Evolutionary conservation across 2,329 filamentous ascomycete genomes (phyloP).

Genomic region (Exophiala bonariae): DNA sequence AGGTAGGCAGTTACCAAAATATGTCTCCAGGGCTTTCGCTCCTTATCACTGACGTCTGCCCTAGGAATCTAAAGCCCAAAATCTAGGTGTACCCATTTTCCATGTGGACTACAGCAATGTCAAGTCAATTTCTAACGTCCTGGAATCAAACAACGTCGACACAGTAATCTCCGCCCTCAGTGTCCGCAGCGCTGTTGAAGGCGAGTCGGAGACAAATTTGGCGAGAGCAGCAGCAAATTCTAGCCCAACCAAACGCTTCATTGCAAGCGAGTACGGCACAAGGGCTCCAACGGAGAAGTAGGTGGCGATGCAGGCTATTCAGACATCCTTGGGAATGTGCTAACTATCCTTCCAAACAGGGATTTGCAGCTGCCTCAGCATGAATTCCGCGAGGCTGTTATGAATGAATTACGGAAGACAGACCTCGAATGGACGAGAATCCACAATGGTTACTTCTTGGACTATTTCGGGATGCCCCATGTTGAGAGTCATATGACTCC

Average conservation of each 20-base stretch:
- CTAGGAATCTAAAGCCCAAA: too few relatives aligned
- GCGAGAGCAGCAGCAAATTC: constrained; percentile 46
- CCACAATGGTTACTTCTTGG: constrained; percentile 47
- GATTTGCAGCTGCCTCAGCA: constrained; percentile 32
- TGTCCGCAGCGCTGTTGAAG: constrained; percentile 31
- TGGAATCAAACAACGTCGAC: constrained; percentile 43
- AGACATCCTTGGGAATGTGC: too few relatives aligned
- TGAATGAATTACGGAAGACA: constrained; percentile 32
- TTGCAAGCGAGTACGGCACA: constrained; percentile 42
- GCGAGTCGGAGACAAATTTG: constrained; percentile 42
- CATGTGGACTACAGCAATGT: constrained; percentile 38
- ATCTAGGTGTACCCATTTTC: constrained; percentile 23
- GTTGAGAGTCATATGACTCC: constrained; percentile 41
- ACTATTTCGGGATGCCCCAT: constrained; percentile 45
- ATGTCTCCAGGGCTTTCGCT: constrained; percentile 11
- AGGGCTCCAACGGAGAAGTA: too few relatives aligned
- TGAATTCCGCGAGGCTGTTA: constrained; percentile 32
- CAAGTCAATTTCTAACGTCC: constrained; percentile 26
- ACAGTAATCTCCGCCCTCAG: constrained; percentile 47
- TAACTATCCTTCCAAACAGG: background rate
- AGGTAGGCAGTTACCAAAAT: constrained; percentile 30
- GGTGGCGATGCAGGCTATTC: too few relatives aligned
- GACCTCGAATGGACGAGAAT: constrained; percentile 41
- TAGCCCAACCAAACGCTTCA: constrained; percentile 39
- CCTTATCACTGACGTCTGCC: too few relatives aligned